Percentiles rank a stretch among this genome's conserved stretches.
Evolutionary conservation across 2,329 filamentous ascomycete species (phyloP).

Genomic region (Sporothrix brunneoviolacea): DNA sequence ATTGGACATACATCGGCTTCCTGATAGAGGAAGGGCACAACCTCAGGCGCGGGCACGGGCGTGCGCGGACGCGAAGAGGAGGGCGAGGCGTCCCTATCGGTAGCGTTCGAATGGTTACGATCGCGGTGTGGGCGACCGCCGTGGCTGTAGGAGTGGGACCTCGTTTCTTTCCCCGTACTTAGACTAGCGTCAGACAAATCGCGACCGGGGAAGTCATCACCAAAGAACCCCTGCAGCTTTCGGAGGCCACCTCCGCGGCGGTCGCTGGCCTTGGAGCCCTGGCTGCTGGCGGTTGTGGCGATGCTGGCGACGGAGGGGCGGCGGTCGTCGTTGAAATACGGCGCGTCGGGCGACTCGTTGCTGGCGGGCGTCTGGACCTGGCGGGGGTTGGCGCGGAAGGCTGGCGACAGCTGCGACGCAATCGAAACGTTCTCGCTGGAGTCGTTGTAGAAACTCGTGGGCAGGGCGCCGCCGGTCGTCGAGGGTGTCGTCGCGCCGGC

Average conservation of each 20-base stretch:
- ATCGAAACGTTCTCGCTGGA: constrained; percentile 62
- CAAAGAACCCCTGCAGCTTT: constrained; percentile 86
- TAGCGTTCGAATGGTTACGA: constrained; percentile 73
- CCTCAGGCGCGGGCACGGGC: constrained; percentile 82
- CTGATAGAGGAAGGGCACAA: constrained; percentile 96
- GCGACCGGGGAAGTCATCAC: constrained; percentile 72
- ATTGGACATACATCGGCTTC: constrained; percentile 61
- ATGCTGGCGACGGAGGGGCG: constrained; percentile 85
- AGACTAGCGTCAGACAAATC: constrained; percentile 70
- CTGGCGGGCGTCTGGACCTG: constrained; percentile 25
- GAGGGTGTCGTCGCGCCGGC: background rate
- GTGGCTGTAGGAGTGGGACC: constrained; percentile 57
- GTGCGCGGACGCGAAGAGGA: constrained; percentile 71
- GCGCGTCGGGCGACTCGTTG: constrained; percentile 55
- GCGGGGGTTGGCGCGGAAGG: constrained; percentile 48
- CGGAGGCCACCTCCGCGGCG: constrained; percentile 67
- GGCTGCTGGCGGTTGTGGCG: constrained; percentile 72
- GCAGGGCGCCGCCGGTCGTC: constrained; percentile 25
- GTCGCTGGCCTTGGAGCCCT: constrained; percentile 68
- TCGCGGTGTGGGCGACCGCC: constrained; percentile 57
- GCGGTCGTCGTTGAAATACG: constrained; percentile 63
- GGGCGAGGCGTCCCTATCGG: constrained; percentile 69
- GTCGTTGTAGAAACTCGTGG: constrained; percentile 65
- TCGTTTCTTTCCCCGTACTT: constrained; percentile 51
- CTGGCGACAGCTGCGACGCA: constrained; percentile 62